Percentiles rank a stretch among this genome's conserved stretches.
These are phyloP conservation scores for Mycena pura DNA, from an alignment of 768 basidiomycete species.

Conservation along the genomic window DNA sequence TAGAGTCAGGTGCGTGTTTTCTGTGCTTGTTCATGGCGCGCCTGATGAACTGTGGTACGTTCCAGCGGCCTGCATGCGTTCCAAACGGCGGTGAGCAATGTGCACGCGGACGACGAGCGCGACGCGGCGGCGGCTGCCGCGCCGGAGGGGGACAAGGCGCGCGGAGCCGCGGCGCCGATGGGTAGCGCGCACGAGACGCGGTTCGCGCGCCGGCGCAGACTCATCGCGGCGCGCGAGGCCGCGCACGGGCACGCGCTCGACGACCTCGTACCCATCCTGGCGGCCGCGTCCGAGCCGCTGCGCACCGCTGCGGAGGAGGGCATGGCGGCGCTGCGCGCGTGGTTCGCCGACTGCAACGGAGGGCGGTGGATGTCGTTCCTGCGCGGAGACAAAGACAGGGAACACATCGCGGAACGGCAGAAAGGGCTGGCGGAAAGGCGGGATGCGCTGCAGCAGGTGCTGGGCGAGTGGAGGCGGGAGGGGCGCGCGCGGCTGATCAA, in stretches of 20 bases:
- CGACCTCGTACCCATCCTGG: conserved; percentile 49
- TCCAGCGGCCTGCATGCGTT: conserved; percentile 47
- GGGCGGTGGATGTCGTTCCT: conserved; percentile 44
- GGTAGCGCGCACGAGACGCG: conserved; percentile 32
- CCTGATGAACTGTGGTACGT: no score
- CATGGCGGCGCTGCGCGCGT: conserved; percentile 31
- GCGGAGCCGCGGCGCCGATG: conserved; percentile 3
- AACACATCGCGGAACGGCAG: conserved; percentile 34
- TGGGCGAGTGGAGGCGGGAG: no score
- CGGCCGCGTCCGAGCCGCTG: conserved; percentile 40
- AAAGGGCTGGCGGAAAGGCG: conserved; percentile 32
- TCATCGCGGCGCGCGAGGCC: conserved; percentile 41
- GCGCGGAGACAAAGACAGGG: conserved; percentile 24
- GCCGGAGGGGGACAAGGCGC: conserved; percentile 6
- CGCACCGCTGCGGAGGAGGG: conserved; percentile 40
- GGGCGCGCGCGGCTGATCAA: conserved; percentile 43
- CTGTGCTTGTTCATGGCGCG: neutral
- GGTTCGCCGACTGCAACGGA: conserved; percentile 46
- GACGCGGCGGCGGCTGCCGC: conserved; percentile 1
- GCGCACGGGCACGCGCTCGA: conserved; percentile 51
- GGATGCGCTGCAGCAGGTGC: no score
- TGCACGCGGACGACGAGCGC: conserved; percentile 34
- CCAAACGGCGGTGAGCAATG: conserved; percentile 43
- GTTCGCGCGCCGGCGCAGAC: conserved; percentile 36
- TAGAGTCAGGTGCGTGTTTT: conserved; percentile 42